These are phyloP conservation scores for Tetragonia tetragonoides DNA, from an alignment of 148 eudicot species.

Conservation along the genomic window DNA sequence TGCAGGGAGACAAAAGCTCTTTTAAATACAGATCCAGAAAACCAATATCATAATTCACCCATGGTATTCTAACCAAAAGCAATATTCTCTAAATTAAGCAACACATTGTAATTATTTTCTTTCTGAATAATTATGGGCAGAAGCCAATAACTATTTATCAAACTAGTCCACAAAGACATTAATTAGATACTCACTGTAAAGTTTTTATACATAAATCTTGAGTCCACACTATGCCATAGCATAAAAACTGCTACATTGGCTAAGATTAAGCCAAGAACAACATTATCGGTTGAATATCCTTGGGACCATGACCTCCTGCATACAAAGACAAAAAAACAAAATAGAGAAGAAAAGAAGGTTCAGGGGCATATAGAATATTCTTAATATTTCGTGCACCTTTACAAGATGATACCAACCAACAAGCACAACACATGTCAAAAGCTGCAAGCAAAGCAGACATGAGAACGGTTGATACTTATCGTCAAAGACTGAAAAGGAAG, in stretches of 20 bases:
- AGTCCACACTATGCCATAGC: slow-evolving; percentile 58
- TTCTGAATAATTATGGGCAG: background rate
- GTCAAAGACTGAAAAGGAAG: background rate
- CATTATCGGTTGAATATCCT: slow-evolving; percentile 51
- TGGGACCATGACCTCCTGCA: slow-evolving; percentile 59
- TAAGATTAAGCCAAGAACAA: slow-evolving; percentile 58
- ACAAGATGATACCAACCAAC: background rate
- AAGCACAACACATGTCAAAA: background rate
- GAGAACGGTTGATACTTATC: background rate
- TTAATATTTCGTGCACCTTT: background rate
- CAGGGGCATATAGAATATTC: background rate
- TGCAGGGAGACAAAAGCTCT: background rate
- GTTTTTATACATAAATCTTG: slow-evolving; percentile 56
- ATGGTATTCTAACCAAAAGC: background rate
- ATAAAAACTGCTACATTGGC: slow-evolving; percentile 73
- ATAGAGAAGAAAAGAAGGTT: background rate
- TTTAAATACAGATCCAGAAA: background rate
- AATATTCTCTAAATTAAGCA: background rate
- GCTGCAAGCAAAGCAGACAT: too few relatives aligned
- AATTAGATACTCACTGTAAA: slow-evolving; percentile 59
- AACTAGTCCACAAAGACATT: background rate
- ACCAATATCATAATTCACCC: background rate
- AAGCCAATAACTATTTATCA: background rate
- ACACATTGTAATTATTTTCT: too few relatives aligned
- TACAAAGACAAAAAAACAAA: slow-evolving; percentile 18